A percentile compares a stretch with the other conserved stretches of the same genome.
Evolutionary conservation across 805 yeast species (phyloP).

Genomic region (Cyberlindnera saturnus): DNA sequence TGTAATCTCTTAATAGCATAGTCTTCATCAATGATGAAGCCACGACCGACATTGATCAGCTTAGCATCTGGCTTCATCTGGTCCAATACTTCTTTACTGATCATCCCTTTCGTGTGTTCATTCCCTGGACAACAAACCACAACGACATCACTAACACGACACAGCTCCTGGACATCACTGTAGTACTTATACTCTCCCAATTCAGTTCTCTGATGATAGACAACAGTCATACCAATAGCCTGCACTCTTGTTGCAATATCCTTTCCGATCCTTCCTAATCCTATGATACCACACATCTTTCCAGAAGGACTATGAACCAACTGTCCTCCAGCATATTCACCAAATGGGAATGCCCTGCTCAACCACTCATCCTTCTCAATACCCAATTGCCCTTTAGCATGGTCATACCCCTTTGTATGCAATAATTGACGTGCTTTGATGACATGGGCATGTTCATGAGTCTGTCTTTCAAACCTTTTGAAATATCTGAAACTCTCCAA

Average conservation of each 20-base stretch:
- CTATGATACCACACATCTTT: slow-evolving; percentile 48
- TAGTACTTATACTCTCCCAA: slow-evolving; percentile 30
- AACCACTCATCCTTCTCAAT: slow-evolving; percentile 22
- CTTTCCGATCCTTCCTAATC: slow-evolving; percentile 58
- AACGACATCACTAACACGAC: slow-evolving; percentile 41
- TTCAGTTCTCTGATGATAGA: slow-evolving; percentile 45
- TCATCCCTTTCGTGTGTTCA: slow-evolving; percentile 42
- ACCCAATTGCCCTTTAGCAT: slow-evolving; percentile 26
- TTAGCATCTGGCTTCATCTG: slow-evolving; percentile 34
- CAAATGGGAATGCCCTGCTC: slow-evolving; percentile 27
- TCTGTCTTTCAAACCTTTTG: slow-evolving; percentile 28
- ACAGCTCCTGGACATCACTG: slow-evolving; percentile 27
- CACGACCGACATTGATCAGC: slow-evolving; percentile 58
- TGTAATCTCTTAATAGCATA: slow-evolving; percentile 35
- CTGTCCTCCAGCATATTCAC: slow-evolving; percentile 30
- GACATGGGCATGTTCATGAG: slow-evolving; percentile 33
- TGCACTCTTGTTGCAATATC: slow-evolving; percentile 44
- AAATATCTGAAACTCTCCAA: slow-evolving; percentile 50
- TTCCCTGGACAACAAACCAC: slow-evolving; percentile 55
- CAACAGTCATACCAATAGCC: slow-evolving; percentile 53
- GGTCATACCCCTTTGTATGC: slow-evolving; percentile 24
- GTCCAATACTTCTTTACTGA: slow-evolving; percentile 36
- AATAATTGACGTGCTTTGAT: slow-evolving; percentile 32
- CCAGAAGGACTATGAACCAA: slow-evolving; percentile 39
- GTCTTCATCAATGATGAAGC: slow-evolving; percentile 43